Base-by-base conservation (phyloP, 2,329 filamentous ascomycete genomes). In the Epichloe typhina region DNA sequence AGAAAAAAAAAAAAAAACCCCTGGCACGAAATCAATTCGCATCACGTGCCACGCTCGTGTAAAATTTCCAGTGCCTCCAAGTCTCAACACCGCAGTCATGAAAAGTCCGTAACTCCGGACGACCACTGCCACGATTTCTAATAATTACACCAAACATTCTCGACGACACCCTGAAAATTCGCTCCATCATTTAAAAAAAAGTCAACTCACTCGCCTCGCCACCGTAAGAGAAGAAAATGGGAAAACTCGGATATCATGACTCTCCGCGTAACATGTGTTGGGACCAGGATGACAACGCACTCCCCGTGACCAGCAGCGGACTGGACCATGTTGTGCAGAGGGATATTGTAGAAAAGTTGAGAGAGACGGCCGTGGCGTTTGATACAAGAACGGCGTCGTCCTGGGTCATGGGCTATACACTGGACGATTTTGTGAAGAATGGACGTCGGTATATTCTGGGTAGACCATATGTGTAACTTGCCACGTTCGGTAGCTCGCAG, bases 401-500 rank as follows among this genome's bases (percentile, higher is more conserved):
- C 7, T 47, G 46, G 46, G 36, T 47, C 9, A 40, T 17, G 46
- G 36, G 36, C 8, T 47, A 47, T 39, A 40, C 33, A 19, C 17
- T 47, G 35, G 17, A 33, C 5, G 46, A 39, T 3, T 47, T 47
- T 39, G 33, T 47, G 9, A 33, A 47, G 21, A 47, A 38, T 23
- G 46, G 19, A 11, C 35, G 36, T 7, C 35, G 6, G 19, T 47
- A 31, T 23, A 47, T 47, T 38, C 21, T 47, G 46, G 36, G 33
- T n/a, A 12, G 9, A 13, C 46, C 46, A 13, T 47, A 47, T 40
- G 36, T 47, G 9, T 40, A 47, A 78, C 55, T 79, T 11, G 4
- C 8, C 8, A 31, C 31, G 9, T 11, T 31, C 9, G 31, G 31
- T 11, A 31, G 31, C 9, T 31, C 31, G 31, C 9, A 11, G 31